Base-by-base conservation (phyloP, 169 alveolate species). In the Cyclospora cayetanensis region DNA sequence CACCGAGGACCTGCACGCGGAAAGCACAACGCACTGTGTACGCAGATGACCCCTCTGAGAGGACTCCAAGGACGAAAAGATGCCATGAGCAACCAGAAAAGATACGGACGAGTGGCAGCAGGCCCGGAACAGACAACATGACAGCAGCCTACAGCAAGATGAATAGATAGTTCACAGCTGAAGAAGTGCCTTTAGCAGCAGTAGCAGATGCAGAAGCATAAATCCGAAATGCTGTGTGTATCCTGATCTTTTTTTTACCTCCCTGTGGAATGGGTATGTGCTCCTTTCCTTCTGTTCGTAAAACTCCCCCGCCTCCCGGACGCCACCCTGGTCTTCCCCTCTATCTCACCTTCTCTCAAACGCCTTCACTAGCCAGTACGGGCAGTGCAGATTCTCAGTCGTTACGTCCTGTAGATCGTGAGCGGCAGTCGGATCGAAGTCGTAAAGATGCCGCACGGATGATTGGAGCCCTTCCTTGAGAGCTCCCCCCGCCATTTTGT, bases 401-500 rank as follows among this genome's bases (percentile, higher is more conserved):
- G 35, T 55, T 22, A 18, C 65, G 1, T 25, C 70, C 18, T 35
- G 15, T 4, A 27, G 66, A 1, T 18, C 35, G 2, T 20, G 25
- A 3, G 15, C 86, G 12, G 12, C 77, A 77, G 42, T 42, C 1
- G 91, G 91, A 52, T 91, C 94, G 37, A 79, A 80, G n/a, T 7
- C 34, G 35, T 29, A 39, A 25, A 91, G 65, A 27, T 91, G 84
- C 34, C 39, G 53, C 41, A 83, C 43, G 20, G 83, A 39, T 31
- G 63, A 31, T 0, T 41, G 63, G 9, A 37, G 5, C 25, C 50
- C 80, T 0, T 3, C 80, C 7, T 11, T 7, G 39, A 46, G 88
- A n/a, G 18, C n/a, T 34, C 60, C 63, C 0, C 55, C 70, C 35
- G 25, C 52, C 94, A 91, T 91, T 41, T 55, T 91, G 41, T 68